These are phyloP conservation scores for Phyllosticta paracitricarpa DNA, from an alignment of 2,329 filamentous ascomycete genomes.

Conservation along the genomic window DNA sequence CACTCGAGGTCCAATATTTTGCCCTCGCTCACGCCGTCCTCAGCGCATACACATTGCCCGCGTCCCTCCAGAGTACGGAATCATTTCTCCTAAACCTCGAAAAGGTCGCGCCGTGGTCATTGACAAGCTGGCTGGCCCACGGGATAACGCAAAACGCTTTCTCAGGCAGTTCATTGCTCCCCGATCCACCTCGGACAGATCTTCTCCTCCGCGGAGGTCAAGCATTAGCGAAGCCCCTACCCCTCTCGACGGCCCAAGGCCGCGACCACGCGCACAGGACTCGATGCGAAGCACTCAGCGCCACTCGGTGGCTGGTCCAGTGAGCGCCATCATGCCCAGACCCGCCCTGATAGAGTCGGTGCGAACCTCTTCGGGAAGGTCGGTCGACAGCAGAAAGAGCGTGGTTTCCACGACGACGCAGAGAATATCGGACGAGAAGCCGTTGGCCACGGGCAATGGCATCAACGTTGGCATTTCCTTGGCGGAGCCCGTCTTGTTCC, in stretches of 20 bases:
- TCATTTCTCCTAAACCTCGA: slow-evolving; percentile 22
- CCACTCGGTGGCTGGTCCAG: slow-evolving; percentile 29
- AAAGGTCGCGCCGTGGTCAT: slow-evolving; percentile 23
- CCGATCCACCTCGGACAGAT: slow-evolving; percentile 17
- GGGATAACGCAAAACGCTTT: slow-evolving; percentile 40
- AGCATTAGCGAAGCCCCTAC: background rate
- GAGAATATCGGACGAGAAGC: slow-evolving; percentile 46
- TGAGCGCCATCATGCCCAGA: slow-evolving; percentile 28
- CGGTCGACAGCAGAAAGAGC: slow-evolving; percentile 17
- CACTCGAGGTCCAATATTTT: slow-evolving; percentile 28
- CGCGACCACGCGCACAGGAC: slow-evolving; percentile 17
- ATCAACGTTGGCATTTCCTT: slow-evolving; percentile 63
- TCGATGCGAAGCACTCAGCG: slow-evolving; percentile 30
- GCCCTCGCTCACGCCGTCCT: slow-evolving; percentile 42
- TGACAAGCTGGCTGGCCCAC: slow-evolving; percentile 41
- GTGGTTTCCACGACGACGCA: slow-evolving; percentile 22
- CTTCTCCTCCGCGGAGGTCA: slow-evolving; percentile 13
- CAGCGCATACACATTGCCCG: slow-evolving; percentile 48
- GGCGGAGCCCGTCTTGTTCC: slow-evolving; percentile 70
- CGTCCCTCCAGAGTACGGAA: slow-evolving; percentile 34
- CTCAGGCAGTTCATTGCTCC: slow-evolving; percentile 37
- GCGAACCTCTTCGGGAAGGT: slow-evolving; percentile 24
- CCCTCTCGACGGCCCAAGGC: slow-evolving; percentile 11
- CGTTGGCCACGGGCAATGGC: slow-evolving; percentile 68
- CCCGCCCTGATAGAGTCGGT: slow-evolving; percentile 33